A percentile compares a stretch with the other conserved stretches of the same genome.
phyloP scores from a whole-genome alignment of 2,329 filamentous ascomycete genomes.

The Periconia sp. region DNA sequence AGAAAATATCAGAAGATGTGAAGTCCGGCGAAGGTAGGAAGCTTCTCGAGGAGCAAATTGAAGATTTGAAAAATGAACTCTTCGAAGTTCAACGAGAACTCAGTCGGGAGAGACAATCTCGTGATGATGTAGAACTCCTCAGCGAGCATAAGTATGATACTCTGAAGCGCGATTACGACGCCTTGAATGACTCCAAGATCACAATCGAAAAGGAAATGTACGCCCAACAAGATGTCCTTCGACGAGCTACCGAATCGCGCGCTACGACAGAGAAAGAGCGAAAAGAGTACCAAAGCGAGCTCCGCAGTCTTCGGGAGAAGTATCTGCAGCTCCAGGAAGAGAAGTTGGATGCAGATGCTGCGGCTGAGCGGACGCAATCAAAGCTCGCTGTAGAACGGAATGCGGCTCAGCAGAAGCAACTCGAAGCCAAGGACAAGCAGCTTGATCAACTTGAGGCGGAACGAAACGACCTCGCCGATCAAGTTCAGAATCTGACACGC shows the following conservation, averaged over 20 bases:
- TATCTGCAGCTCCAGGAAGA: conserved; percentile 87
- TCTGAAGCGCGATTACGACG: conserved; percentile 83
- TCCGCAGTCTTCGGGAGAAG: conserved; percentile 80
- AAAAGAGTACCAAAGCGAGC: conserved; percentile 85
- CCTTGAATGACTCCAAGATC: conserved; percentile 91
- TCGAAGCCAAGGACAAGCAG: conserved; percentile 78
- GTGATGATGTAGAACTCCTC: conserved; percentile 90
- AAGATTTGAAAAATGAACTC: conserved; percentile 83
- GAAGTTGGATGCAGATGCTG: conserved; percentile 79
- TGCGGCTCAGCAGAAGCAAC: conserved; percentile 75
- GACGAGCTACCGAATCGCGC: conserved; percentile 82
- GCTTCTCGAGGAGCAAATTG: conserved; percentile 84
- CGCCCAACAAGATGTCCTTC: conserved; percentile 87
- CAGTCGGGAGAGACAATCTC: conserved; percentile 88
- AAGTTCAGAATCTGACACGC: conserved; percentile 86
- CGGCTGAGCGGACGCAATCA: conserved; percentile 80
- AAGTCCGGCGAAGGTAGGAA: conserved; percentile 80
- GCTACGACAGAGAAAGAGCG: conserved; percentile 82
- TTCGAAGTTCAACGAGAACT: conserved; percentile 87
- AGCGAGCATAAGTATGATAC: conserved; percentile 85
- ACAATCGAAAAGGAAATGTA: conserved; percentile 98
- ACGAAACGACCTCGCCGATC: conserved; percentile 73
- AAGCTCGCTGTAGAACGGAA: conserved; percentile 81
- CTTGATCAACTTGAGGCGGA: conserved; percentile 82
- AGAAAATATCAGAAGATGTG: conserved; percentile 86